These are phyloP conservation scores for Haplosporangium sp. DNA, from an alignment of 371 early-diverging fungal genomes.

Conservation along the genomic window DNA sequence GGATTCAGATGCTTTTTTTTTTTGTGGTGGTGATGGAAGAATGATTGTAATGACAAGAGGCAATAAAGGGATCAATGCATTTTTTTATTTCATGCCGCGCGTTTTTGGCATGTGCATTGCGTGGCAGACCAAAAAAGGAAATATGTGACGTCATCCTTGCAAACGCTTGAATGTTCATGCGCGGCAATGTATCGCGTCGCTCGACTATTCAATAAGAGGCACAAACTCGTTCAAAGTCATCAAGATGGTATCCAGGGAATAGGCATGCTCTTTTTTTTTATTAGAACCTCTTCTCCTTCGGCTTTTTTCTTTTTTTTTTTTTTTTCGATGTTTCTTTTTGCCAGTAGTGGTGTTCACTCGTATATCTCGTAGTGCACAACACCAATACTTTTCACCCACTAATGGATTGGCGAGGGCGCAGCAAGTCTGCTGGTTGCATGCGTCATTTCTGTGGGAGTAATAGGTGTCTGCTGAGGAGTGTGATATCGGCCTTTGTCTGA, in stretches of 20 bases:
- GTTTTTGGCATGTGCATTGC: background rate
- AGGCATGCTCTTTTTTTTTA: background rate
- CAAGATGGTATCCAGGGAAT: background rate
- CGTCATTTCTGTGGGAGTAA: conserved; percentile 52
- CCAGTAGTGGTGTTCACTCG: background rate
- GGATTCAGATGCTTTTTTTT: background rate
- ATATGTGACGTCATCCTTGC: conserved; percentile 12
- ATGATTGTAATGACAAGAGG: background rate
- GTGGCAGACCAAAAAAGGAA: conserved; percentile 3
- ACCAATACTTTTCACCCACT: background rate
- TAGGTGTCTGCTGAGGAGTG: conserved; percentile 36
- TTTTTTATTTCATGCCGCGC: no score
- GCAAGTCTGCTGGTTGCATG: conserved; percentile 44
- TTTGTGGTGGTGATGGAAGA: no score
- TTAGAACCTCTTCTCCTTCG: background rate
- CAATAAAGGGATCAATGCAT: background rate
- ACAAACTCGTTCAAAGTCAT: background rate
- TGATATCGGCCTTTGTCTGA: conserved; percentile 29
- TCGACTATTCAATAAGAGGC: no score
- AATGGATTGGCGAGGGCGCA: conserved; percentile 49
- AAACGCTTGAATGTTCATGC: no score
- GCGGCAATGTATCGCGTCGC: no score
- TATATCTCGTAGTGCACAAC: conserved; percentile 3
- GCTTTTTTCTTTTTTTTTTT: conserved; percentile 10
- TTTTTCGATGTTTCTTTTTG: conserved; percentile 3